Evolutionary conservation across 2,329 filamentous ascomycete species (phyloP).

Genomic region (Colletotrichum orbiculare): DNA sequence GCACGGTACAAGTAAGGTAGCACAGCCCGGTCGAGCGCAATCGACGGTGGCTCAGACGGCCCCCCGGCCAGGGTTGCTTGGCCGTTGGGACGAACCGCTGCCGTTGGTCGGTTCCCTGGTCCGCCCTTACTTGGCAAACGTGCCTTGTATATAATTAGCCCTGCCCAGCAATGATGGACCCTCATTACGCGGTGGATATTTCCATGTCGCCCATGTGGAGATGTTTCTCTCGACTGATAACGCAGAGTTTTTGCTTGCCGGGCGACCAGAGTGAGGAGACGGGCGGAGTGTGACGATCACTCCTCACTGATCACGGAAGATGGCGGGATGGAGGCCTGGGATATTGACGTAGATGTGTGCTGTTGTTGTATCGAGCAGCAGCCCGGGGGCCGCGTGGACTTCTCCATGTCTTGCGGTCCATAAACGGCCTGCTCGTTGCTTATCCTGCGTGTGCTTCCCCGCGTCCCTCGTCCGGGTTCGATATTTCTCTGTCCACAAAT

Average conservation of each 20-base stretch:
- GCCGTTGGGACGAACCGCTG: slow-evolving; percentile 27
- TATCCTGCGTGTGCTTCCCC: slow-evolving; percentile 1
- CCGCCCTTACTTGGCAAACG: slow-evolving; percentile 28
- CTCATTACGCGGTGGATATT: slow-evolving; percentile 7
- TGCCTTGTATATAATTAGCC: slow-evolving; percentile 32
- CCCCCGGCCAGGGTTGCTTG: slow-evolving; percentile 19
- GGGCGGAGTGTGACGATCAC: too few relatives aligned
- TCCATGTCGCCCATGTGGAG: too few relatives aligned
- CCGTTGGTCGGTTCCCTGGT: slow-evolving; percentile 29
- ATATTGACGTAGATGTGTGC: slow-evolving; percentile 9
- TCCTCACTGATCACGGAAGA: background rate
- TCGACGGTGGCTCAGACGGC: slow-evolving; percentile 32
- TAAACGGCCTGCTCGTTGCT: background rate
- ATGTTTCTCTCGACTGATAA: background rate
- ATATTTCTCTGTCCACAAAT: slow-evolving; percentile 10
- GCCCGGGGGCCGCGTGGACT: slow-evolving; percentile 19
- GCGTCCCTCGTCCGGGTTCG: background rate
- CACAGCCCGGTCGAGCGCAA: slow-evolving; percentile 34
- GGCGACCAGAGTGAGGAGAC: background rate
- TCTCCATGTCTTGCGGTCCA: background rate
- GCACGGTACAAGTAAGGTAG: background rate
- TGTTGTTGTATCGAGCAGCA: background rate
- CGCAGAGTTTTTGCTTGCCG: slow-evolving; percentile 20
- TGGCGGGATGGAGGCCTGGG: background rate
- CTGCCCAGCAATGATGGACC: slow-evolving; percentile 19